Conservation (phyloP, 441 rosid genomes). For the Eruca vesicaria region DNA sequence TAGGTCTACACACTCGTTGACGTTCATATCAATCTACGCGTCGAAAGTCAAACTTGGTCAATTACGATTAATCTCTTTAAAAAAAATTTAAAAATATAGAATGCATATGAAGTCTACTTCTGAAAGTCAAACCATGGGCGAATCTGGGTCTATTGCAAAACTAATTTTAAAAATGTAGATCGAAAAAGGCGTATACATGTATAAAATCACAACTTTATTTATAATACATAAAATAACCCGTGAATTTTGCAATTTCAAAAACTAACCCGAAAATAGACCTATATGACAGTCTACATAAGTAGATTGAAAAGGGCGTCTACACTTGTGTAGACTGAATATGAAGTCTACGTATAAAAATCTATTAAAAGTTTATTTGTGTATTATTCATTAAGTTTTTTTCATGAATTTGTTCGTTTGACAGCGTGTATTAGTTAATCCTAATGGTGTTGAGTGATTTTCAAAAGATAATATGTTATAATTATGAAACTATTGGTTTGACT, state of each 20-base stretch:
- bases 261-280: background rate
- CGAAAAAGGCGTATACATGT: background rate
- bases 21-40: no score
- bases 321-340: background rate
- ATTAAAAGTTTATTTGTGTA: background rate
- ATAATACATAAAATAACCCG: background rate
- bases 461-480: background rate
- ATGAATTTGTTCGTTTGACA: background rate
- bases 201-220: background rate
- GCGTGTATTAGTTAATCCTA: background rate
- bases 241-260: background rate
- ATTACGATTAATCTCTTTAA: no score
- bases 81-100: no score
- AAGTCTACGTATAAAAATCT: background rate
- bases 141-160: no score
- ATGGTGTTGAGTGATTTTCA: background rate
- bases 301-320: background rate
- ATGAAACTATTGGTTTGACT: background rate
- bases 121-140: no score
- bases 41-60: no score
- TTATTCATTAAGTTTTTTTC: background rate
- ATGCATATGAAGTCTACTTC: no score
- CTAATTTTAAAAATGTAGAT: no score
- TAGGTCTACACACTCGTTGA: no score
- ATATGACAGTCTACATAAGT: background rate